Percentiles rank a stretch among this genome's conserved stretches.
Conservation (phyloP, 2,329 filamentous ascomycete genomes). For the Fusarium zealandicum region DNA sequence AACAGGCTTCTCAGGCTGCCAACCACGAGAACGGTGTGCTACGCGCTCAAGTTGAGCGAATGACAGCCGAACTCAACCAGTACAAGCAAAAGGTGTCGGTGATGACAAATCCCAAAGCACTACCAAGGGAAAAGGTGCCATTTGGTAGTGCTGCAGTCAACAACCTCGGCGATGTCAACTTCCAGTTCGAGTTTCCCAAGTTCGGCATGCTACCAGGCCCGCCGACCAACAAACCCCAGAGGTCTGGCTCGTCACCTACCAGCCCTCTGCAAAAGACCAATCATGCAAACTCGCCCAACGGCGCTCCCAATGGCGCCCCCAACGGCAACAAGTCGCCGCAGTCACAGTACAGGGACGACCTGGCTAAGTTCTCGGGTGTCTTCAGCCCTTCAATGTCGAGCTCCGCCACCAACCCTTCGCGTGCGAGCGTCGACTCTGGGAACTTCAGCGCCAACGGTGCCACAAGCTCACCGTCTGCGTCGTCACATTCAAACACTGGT, state of each 20-base stretch:
- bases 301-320: conserved; percentile 29
- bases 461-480: conserved; percentile 70
- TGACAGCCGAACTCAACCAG: conserved; percentile 84
- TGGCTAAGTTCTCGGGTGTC: conserved; percentile 63
- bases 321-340: conserved; percentile 38
- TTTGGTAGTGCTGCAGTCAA: conserved; percentile 59
- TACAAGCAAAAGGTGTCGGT: conserved; percentile 87
- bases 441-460: conserved; percentile 58
- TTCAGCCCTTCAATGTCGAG: conserved; percentile 65
- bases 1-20: conserved; percentile 82
- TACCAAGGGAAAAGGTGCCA: conserved; percentile 50
- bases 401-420: conserved; percentile 55
- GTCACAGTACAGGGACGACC: conserved; percentile 53
- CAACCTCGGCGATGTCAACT: conserved; percentile 77
- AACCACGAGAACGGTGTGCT: conserved; percentile 87
- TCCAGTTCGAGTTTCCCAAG: conserved; percentile 95
- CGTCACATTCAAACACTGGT: conserved; percentile 65
- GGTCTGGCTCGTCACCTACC: conserved; percentile 43
- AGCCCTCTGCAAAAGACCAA: conserved; percentile 42
- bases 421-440: conserved; percentile 59
- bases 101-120: conserved; percentile 48
- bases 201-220: conserved; percentile 77
- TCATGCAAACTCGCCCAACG: conserved; percentile 41
- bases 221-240: conserved; percentile 39
- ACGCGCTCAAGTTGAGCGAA: conserved; percentile 84